Base-by-base conservation (phyloP, 2,329 filamentous ascomycete species). In the Aspergillus udagawae region DNA sequence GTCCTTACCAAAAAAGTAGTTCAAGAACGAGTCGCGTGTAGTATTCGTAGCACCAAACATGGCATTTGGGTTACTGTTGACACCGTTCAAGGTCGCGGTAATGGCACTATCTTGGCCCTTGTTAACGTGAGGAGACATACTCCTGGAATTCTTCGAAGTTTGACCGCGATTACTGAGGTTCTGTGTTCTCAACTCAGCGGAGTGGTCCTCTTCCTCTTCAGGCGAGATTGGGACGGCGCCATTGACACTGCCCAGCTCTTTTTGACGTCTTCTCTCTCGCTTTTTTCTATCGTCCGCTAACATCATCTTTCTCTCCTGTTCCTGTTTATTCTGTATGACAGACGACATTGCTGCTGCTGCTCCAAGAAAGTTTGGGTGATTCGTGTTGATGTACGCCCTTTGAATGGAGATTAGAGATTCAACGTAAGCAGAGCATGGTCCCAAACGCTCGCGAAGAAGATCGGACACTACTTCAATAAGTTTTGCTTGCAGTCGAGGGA, bases 1-100 rank as follows among this genome's bases (percentile, higher is more conserved):
- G 49, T 99, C 94, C 72, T 99, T 97, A 67, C 94, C 92, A 69
- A 99, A 99, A 77, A 99, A 99, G 76, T 99, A 99, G 76, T 93
- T 97, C 60, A 99, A 76, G 80, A 99, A 99, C 0, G 92, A 95
- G 76, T 99, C 94, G 60, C 88, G 85, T 44, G 90, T 85, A 59
- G 79, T 83, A 56, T 87, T 86, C 51, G 83, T 73, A 4, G 79
- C 80, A 62, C 84, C 84, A 61, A 89, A 82, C 54, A 82, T 81
- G 28, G 85, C 81, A 10, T 87, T 86, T 47, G 87, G 88, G 32
- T 77, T 77, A 38, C 85, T 80, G 54, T 88, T 81, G 56, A 75
- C 74, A 10, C 88, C 87, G 64, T 91, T 92, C 66, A 92, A 76
- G 10, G 86, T 82, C 32, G 86, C 82, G 38, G 85, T 79, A 60